Evolutionary conservation across 176 grass and related monocot species (phyloP).

Genomic region (Saccharum spontaneum): DNA sequence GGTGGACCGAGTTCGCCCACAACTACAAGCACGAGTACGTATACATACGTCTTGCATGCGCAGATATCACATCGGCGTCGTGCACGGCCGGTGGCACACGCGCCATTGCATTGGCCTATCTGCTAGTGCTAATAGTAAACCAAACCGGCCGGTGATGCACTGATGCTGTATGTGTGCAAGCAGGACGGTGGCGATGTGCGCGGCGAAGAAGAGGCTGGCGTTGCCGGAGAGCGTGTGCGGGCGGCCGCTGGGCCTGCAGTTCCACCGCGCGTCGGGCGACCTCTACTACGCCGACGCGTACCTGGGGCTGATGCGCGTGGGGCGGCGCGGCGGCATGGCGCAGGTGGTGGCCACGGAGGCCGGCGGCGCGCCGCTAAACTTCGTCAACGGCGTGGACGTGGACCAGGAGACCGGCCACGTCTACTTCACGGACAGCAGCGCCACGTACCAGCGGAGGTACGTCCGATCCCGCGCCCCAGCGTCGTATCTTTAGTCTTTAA

Average conservation of each 20-base stretch:
- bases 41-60: too few species aligned
- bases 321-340: slow-evolving; percentile 53
- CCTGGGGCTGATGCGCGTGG: slow-evolving; percentile 65
- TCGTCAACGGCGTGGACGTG: slow-evolving; percentile 81
- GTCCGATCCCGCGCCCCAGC: neutral
- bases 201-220: slow-evolving; percentile 28
- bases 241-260: slow-evolving; percentile 79
- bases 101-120: too few species aligned
- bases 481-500: too few species aligned
- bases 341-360: slow-evolving; percentile 52
- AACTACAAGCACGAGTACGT: slow-evolving; percentile 53
- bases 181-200: slow-evolving; percentile 46
- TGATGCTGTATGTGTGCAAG: neutral
- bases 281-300: slow-evolving; percentile 95
- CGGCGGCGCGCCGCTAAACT: slow-evolving; percentile 66
- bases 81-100: too few species aligned
- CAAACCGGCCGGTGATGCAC: too few species aligned
- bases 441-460: slow-evolving; percentile 55
- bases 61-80: too few species aligned
- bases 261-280: slow-evolving; percentile 57
- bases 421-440: slow-evolving; percentile 94
- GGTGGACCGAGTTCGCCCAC: slow-evolving; percentile 78
- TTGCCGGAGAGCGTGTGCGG: slow-evolving; percentile 76
- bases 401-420: slow-evolving; percentile 79
- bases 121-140: too few species aligned